Conservation (phyloP, 2,329 filamentous ascomycete species). For the Neofusicoccum laricinum region DNA sequence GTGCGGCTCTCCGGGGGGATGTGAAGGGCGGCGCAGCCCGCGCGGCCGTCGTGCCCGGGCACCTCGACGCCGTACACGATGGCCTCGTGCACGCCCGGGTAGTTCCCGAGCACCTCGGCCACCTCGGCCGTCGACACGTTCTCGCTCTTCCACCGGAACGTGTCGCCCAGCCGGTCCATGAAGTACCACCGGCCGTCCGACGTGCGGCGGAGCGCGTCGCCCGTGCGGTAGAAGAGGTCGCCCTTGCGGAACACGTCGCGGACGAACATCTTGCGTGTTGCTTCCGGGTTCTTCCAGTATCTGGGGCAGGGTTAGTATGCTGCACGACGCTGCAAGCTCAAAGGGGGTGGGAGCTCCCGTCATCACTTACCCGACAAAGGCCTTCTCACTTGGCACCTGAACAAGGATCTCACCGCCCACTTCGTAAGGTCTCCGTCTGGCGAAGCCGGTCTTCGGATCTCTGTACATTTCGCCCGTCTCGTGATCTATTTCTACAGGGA, state of each 20-base stretch:
- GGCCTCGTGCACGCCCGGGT: slow-evolving; percentile 44
- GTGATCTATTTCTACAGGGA: slow-evolving; percentile 68
- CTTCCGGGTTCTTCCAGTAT: slow-evolving; percentile 66
- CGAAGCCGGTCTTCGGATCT: slow-evolving; percentile 30
- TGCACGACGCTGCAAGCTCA: slow-evolving; percentile 65
- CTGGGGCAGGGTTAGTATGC: slow-evolving; percentile 67
- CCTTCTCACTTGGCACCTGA: slow-evolving; percentile 18
- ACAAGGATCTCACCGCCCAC: slow-evolving; percentile 8
- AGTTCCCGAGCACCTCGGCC: slow-evolving; percentile 44
- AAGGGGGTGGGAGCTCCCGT: neutral
- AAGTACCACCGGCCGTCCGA: slow-evolving; percentile 49
- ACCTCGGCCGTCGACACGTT: slow-evolving; percentile 51
- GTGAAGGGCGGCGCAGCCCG: slow-evolving; percentile 49
- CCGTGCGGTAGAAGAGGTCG: slow-evolving; percentile 48
- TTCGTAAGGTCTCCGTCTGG: slow-evolving; percentile 55
- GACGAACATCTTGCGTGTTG: slow-evolving; percentile 57
- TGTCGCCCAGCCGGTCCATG: slow-evolving; percentile 48
- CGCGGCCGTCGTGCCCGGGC: slow-evolving; percentile 53
- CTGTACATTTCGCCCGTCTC: slow-evolving; percentile 43
- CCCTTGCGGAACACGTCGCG: slow-evolving; percentile 47
- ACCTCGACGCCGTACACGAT: slow-evolving; percentile 50
- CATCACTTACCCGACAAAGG: slow-evolving; percentile 52
- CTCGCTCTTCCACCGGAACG: slow-evolving; percentile 50
- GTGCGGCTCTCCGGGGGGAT: neutral
- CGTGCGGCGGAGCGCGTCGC: slow-evolving; percentile 47